Evolutionary conservation across 1,284 basidiomycete species (phyloP).

Genomic region (Crepidotus sp.): DNA sequence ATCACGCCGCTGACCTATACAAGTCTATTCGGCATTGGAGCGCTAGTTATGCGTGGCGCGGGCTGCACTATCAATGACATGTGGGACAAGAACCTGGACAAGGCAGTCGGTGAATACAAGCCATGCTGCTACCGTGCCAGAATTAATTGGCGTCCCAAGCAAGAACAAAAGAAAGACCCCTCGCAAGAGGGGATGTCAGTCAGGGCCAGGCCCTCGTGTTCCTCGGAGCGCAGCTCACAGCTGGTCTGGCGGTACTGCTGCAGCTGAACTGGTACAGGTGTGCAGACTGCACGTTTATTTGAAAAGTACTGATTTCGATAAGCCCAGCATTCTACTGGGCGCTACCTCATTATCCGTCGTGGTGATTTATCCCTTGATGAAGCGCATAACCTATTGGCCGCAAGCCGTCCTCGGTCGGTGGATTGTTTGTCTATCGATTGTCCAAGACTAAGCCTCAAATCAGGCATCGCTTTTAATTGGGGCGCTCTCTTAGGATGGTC

Average conservation of each 20-base stretch:
- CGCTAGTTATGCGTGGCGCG: slow-evolving; percentile 94
- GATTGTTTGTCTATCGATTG: slow-evolving; percentile 1
- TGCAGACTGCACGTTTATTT: background rate
- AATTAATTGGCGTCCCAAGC: slow-evolving; percentile 22
- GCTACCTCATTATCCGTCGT: slow-evolving; percentile 87
- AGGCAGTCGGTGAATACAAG: slow-evolving; percentile 70
- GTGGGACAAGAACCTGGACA: slow-evolving; percentile 93
- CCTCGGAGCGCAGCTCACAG: slow-evolving; percentile 75
- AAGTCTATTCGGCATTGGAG: slow-evolving; percentile 82
- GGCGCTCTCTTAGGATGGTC: slow-evolving; percentile 95
- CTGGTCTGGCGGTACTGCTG: slow-evolving; percentile 82
- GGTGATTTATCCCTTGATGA: slow-evolving; percentile 93
- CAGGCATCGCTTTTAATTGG: slow-evolving; percentile 96
- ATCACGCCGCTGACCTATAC: slow-evolving; percentile 68
- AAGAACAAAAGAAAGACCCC: slow-evolving; percentile 40
- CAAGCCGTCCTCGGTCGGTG: slow-evolving; percentile 79
- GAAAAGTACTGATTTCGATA: background rate
- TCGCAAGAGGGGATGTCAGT: slow-evolving; percentile 81
- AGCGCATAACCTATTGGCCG: slow-evolving; percentile 94
- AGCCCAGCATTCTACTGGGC: slow-evolving; percentile 76
- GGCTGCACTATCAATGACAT: slow-evolving; percentile 99
- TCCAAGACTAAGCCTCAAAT: background rate
- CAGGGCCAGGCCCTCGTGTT: slow-evolving; percentile 74
- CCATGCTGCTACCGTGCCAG: background rate
- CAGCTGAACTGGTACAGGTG: slow-evolving; percentile 93